phyloP scores from a whole-genome alignment of 108 stramenopile species.

The Mediolabrus comicus region DNA sequence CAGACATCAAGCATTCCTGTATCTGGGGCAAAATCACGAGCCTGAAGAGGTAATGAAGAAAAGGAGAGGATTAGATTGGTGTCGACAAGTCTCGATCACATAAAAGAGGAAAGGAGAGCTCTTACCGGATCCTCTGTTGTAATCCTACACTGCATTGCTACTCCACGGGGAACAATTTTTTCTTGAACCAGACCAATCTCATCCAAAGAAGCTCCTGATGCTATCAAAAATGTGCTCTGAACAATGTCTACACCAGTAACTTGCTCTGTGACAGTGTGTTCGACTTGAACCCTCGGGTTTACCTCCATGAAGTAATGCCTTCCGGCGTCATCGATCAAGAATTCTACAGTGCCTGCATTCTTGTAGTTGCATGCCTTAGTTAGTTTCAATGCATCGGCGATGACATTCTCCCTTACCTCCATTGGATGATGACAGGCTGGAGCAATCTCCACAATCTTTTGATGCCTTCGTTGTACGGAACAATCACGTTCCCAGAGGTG shows the following conservation, averaged over 20 bases:
- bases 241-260: conserved; percentile 76
- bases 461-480: conserved; percentile 86
- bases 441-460: conserved; percentile 84
- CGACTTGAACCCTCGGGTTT: conserved; percentile 83
- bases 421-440: conserved; percentile 57
- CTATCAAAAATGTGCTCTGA: conserved; percentile 64
- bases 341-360: conserved; percentile 93
- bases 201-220: conserved; percentile 58
- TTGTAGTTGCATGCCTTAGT: conserved; percentile 80
- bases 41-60: background rate
- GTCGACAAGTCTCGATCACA: no score
- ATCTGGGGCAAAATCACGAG: conserved; percentile 65
- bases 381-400: conserved; percentile 66
- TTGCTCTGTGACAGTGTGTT: conserved; percentile 88
- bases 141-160: conserved; percentile 82
- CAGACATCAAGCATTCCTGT: conserved; percentile 67
- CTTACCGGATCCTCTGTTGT: conserved; percentile 52
- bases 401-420: conserved; percentile 61
- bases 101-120: background rate
- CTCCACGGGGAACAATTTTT: conserved; percentile 52
- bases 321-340: conserved; percentile 78
- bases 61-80: background rate
- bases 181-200: conserved; percentile 67
- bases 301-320: conserved; percentile 87
- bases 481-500: conserved; percentile 88